A percentile compares a stretch with the other conserved stretches of the same genome.
phyloP scores from a whole-genome alignment of 306 rosid genomes.

The Rosa chinensis region DNA sequence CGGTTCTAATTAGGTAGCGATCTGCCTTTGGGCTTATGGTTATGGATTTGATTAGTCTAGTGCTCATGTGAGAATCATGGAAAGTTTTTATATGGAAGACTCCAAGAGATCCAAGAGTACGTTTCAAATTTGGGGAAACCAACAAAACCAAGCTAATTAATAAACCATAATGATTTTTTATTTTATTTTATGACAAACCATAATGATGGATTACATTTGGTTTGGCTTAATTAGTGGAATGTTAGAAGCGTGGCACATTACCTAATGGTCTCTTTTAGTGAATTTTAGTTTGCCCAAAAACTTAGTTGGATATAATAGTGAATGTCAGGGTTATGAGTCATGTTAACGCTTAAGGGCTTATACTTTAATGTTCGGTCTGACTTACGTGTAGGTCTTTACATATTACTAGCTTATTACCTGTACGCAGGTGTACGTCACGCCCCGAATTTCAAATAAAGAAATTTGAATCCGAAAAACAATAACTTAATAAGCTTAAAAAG shows the following conservation, averaged over 20 bases:
- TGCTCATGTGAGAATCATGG: neutral
- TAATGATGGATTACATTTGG: neutral
- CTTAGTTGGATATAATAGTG: neutral
- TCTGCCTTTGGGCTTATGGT: neutral
- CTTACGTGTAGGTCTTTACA: too few species aligned
- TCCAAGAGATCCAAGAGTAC: neutral
- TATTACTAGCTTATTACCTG: too few species aligned
- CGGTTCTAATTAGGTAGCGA: neutral
- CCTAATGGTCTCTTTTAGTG: neutral
- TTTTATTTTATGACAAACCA: too few species aligned
- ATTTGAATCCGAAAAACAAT: too few species aligned
- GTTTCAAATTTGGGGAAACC: neutral
- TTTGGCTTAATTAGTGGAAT: neutral
- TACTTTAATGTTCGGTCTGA: too few species aligned
- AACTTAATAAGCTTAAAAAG: too few species aligned
- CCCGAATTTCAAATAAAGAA: too few species aligned
- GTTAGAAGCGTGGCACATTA: neutral
- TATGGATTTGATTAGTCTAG: neutral
- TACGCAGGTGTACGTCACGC: too few species aligned
- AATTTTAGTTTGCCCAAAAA: neutral
- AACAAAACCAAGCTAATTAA: neutral
- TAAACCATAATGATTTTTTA: too few species aligned
- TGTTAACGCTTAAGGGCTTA: neutral
- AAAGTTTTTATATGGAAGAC: neutral
- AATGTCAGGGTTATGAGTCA: neutral